Conservation (phyloP, 2,329 filamentous ascomycete species). For the Monosporascus ibericus region DNA sequence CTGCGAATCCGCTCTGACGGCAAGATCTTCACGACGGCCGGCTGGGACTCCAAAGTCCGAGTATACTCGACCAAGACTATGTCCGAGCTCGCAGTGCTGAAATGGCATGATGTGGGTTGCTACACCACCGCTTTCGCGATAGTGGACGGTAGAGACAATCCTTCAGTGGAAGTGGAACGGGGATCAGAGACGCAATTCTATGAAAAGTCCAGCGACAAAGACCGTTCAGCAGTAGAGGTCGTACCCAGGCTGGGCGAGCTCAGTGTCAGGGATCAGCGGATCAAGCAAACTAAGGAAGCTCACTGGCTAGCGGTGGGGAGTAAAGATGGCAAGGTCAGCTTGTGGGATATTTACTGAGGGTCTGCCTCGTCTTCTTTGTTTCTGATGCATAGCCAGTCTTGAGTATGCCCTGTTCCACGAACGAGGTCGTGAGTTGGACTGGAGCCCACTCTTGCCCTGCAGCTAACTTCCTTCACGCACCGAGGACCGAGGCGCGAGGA, state of each 20-base stretch:
- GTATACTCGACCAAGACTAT: slow-evolving; percentile 77
- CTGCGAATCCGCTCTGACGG: slow-evolving; percentile 73
- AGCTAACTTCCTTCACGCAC: no score
- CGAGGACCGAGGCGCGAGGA: no score
- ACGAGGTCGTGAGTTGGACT: no score
- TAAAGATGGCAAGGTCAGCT: slow-evolving; percentile 90
- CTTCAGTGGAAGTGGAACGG: slow-evolving; percentile 2
- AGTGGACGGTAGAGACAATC: slow-evolving; percentile 19
- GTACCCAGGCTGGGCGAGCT: slow-evolving; percentile 26
- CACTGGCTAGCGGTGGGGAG: slow-evolving; percentile 90
- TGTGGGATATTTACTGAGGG: slow-evolving; percentile 85
- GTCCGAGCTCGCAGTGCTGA: slow-evolving; percentile 83
- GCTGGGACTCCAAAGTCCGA: slow-evolving; percentile 79
- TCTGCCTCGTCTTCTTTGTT: neutral
- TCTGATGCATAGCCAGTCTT: neutral
- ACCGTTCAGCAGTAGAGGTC: no score
- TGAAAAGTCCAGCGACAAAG: no score
- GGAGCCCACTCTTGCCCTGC: no score
- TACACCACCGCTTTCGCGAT: slow-evolving; percentile 72
- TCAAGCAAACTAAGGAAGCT: slow-evolving; percentile 57
- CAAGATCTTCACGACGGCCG: slow-evolving; percentile 79
- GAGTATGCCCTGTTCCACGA: no score
- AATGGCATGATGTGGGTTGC: slow-evolving; percentile 88
- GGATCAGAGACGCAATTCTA: neutral
- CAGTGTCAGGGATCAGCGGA: slow-evolving; percentile 57